Evolutionary conservation across 2,329 filamentous ascomycete species (phyloP).

Genomic region (Arachnomyces sp.): DNA sequence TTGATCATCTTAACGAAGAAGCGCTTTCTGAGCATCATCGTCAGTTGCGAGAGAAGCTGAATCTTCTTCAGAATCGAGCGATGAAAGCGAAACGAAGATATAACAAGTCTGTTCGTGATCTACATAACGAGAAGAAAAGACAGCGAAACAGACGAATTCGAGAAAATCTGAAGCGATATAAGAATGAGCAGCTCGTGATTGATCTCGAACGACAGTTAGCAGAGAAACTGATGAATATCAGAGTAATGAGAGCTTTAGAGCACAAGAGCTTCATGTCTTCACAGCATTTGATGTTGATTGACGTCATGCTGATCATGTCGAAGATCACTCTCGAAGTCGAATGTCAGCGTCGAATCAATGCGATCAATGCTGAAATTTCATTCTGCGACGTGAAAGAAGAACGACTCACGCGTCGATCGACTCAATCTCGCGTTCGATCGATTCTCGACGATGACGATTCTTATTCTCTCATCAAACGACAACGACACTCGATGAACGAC

Average conservation of each 20-base stretch:
- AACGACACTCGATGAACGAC: conserved; percentile 17
- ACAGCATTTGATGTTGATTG: conserved; percentile 18
- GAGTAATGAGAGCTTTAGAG: conserved; percentile 17
- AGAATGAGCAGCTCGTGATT: conserved; percentile 22
- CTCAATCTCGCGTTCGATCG: conserved; percentile 12
- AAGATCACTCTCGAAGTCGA: conserved; percentile 18
- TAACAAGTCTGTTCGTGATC: conserved; percentile 10
- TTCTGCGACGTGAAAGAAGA: conserved; percentile 22
- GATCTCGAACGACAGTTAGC: conserved; percentile 18
- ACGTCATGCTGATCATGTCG: conserved; percentile 17
- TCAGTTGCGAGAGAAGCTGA: conserved; percentile 10
- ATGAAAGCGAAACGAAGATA: conserved; percentile 11
- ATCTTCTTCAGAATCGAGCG: conserved; percentile 8
- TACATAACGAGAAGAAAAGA: conserved; percentile 15
- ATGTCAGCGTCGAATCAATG: conserved; percentile 17
- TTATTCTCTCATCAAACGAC: conserved; percentile 41
- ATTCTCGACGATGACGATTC: conserved; percentile 45
- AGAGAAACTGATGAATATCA: conserved; percentile 18
- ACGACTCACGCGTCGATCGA: conserved; percentile 2
- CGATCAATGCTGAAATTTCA: conserved; percentile 19
- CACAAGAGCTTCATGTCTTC: conserved; percentile 15
- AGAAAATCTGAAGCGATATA: conserved; percentile 17
- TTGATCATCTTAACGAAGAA: conserved; percentile 2
- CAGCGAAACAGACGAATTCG: conserved; percentile 12
- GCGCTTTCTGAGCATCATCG: conserved; percentile 5